Evolutionary conservation across 1,284 basidiomycete species (phyloP), one percentile per base, ranked within the genome.

Genomic region (Flammula alnicola): DNA sequence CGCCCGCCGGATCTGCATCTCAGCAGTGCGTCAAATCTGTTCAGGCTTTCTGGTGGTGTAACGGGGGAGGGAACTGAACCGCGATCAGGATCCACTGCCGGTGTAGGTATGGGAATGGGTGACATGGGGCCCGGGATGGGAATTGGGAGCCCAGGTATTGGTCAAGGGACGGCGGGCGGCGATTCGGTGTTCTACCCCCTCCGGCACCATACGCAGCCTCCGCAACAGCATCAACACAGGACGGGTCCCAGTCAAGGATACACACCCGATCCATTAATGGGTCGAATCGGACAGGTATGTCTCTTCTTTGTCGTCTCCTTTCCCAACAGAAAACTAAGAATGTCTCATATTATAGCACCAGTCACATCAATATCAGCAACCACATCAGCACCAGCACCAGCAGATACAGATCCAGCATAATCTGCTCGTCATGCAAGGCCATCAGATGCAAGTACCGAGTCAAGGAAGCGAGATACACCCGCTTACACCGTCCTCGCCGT

Each of bases 1-100:
- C 62, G 62, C 0, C 63, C 64, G 0, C 61, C 66, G 1, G 58
- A 64, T 29, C 51, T 67, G n/a, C 61, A 63, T 4, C 49, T 69
- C 10, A 58, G 63, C 3, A 49, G 54, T 3, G 38, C 57, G 8
- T 61, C 57, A 4, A 53, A 56, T 20, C 52, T 59, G 23, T 60
- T 52, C 47, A 58, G 50, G 9, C 32, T 56, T 8, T 33, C 53
- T 5, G 29, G 26, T 11, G 47, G 20, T 5, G 38, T 11, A 14
- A 35, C 23, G 4, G 36, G 17, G 11, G 44, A 38, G 9, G 44
- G 31, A 20, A 29, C 5, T 11, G 6, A 20, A 16, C 26, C 44
- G 14, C 44, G 36, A 10, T 19, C 33, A 8, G 35, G 12, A 3
- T 45, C 35, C 14, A 27, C 26, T 16, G 11, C 5, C 17, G 26